Conservation (phyloP, 2,329 filamentous ascomycete species). For the Chrysosporium keratinophilum region DNA sequence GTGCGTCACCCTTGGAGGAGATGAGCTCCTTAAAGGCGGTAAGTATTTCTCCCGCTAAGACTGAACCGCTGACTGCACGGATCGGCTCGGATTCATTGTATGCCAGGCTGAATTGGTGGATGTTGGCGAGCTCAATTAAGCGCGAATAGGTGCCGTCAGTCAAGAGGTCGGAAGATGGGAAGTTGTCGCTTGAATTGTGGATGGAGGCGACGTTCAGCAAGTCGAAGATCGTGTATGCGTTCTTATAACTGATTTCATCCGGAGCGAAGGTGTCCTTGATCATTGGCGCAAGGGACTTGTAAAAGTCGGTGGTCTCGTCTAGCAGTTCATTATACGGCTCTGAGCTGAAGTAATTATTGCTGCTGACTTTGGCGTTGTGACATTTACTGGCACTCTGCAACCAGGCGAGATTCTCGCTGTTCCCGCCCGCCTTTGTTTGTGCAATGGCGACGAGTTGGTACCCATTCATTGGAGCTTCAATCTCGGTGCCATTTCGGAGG, state of each 20-base stretch:
- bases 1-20: slow-evolving; percentile 25
- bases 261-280: slow-evolving; percentile 44
- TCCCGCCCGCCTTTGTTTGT: slow-evolving; percentile 49
- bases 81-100: slow-evolving; percentile 54
- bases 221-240: slow-evolving; percentile 58
- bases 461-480: slow-evolving; percentile 61
- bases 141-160: slow-evolving; percentile 50
- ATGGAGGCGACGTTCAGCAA: slow-evolving; percentile 53
- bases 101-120: slow-evolving; percentile 71
- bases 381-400: slow-evolving; percentile 49
- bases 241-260: slow-evolving; percentile 46
- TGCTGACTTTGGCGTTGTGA: slow-evolving; percentile 46
- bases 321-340: slow-evolving; percentile 41
- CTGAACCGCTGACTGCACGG: slow-evolving; percentile 47
- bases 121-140: slow-evolving; percentile 63
- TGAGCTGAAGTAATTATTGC: slow-evolving; percentile 49
- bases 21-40: slow-evolving; percentile 37
- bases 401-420: slow-evolving; percentile 49
- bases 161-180: slow-evolving; percentile 51
- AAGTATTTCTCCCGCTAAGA: slow-evolving; percentile 54
- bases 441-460: slow-evolving; percentile 77
- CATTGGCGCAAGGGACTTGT: slow-evolving; percentile 42
- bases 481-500: slow-evolving; percentile 58
- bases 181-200: slow-evolving; percentile 49
- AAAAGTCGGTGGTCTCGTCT: slow-evolving; percentile 44